Evolutionary conservation across 2,329 filamentous ascomycete species (phyloP).

Genomic region (Chaetomium strumarium): DNA sequence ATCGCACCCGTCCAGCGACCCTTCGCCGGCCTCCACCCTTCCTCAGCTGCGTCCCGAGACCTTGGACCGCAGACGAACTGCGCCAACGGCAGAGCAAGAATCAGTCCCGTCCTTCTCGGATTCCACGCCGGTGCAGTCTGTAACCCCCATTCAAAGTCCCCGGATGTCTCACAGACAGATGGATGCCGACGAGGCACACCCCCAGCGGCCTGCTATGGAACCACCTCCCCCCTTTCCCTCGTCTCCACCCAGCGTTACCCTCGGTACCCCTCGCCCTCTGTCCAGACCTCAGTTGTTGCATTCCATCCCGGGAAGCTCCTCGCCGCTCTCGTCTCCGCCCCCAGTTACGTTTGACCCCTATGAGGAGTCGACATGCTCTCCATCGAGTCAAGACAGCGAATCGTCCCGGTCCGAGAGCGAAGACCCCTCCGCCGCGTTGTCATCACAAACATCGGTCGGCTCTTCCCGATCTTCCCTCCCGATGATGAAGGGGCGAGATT

Average conservation of each 20-base stretch:
- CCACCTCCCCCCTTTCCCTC: conserved; percentile 7
- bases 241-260: conserved; percentile 22
- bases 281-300: conserved; percentile 18
- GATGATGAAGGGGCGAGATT: conserved; percentile 63
- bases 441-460: conserved; percentile 28
- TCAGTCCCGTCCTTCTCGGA: not conserved
- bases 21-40: not conserved
- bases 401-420: conserved; percentile 41
- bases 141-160: not conserved
- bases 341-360: conserved; percentile 48
- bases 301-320: conserved; percentile 37
- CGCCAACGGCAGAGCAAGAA: not conserved
- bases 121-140: not conserved
- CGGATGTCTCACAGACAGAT: not conserved
- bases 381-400: conserved; percentile 30
- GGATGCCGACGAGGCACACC: not conserved
- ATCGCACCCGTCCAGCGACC: not conserved
- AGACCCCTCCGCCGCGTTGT: conserved; percentile 34
- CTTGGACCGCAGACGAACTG: not conserved
- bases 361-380: conserved; percentile 26
- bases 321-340: conserved; percentile 53
- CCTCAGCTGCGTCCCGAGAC: not conserved
- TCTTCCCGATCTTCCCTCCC: conserved; percentile 38
- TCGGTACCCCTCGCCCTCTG: conserved; percentile 21
- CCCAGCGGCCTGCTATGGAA: not conserved